phyloP scores from a whole-genome alignment of 768 basidiomycete genomes.

The Xerocomellus intermedius region DNA sequence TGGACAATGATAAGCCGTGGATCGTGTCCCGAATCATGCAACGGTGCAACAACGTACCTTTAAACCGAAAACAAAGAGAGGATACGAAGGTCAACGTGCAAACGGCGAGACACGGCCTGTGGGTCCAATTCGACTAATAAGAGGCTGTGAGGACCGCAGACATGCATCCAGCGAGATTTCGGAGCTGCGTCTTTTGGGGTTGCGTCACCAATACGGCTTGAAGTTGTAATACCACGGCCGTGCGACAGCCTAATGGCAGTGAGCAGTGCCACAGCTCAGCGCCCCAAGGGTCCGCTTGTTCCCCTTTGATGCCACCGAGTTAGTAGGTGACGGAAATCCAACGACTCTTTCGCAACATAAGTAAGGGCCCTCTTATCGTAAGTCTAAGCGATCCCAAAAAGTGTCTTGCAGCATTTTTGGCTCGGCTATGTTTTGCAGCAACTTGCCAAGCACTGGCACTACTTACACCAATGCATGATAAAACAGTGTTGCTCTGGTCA shows the following conservation, averaged over 20 bases:
- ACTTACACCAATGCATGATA: no score
- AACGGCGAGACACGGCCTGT: not conserved
- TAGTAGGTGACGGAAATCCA: no score
- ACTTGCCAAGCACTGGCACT: not conserved
- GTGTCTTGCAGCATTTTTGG: no score
- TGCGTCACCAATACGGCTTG: constrained; percentile 1
- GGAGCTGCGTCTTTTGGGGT: not conserved
- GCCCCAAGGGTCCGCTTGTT: not conserved
- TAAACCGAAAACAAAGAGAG: not conserved
- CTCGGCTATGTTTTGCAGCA: no score
- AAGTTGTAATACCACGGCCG: not conserved
- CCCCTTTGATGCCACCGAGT: not conserved
- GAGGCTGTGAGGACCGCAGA: constrained; percentile 1
- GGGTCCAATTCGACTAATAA: not conserved
- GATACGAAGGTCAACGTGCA: constrained; percentile 4
- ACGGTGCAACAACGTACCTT: constrained; percentile 2
- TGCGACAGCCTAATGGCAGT: no score
- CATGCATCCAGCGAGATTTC: not conserved
- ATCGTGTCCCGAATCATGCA: not conserved
- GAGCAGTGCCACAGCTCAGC: constrained; percentile 1
- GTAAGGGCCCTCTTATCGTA: no score
- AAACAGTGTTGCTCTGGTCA: constrained; percentile 3
- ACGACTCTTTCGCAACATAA: no score
- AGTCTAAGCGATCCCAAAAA: no score
- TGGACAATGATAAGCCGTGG: not conserved